Base-by-base conservation (phyloP, 1,139 yeast species). In the Hansenula lynferdii region DNA sequence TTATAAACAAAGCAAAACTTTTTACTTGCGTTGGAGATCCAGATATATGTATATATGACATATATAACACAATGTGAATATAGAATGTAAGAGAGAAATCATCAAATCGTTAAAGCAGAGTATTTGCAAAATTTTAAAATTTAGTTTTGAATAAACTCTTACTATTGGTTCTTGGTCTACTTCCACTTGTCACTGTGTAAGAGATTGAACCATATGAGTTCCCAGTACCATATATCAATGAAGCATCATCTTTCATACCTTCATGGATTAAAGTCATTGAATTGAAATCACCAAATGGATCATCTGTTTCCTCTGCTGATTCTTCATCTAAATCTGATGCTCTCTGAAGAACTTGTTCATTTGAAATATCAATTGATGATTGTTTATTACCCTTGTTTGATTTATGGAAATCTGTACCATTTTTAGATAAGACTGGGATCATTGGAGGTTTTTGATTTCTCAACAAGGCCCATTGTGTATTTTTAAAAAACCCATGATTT, bases 381-480 rank as follows among this genome's bases (percentile, higher is more conserved):
- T 51, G 44, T 11, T 49, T 41, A 18, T 42, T 48, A 5, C 12
- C 19, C n/a, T 22, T 17, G 6, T 14, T 9, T 7, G 28, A 16
- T 37, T 55, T 57, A 23, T 63, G 58, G 44, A 63, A 61, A 43
- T 69, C 75, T 18, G 64, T 57, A n/a, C 70, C 76, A 35, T 69
- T 62, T 44, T 80, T 79, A 14, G 90, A 80, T 40, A 89, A 72
- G 0, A 84, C 84, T 0, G 98, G 98, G 21, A 92, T 80, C 80
- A 92, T 83, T 11, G 98, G 98, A 1, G 98, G 97, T 42, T 83
- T 82, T 56, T 84, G 94, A 60, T 92, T 86, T 50, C 98, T 73
- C 44, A 92, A 67, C 45, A 92, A 67, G 0, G 98, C 97, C 98
- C 98, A 92, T 57, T 89, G 96, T 1, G 89, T 81, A 52, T 70